phyloP scores from a whole-genome alignment of 1,284 basidiomycete species.

The Porodaedalea pini region DNA sequence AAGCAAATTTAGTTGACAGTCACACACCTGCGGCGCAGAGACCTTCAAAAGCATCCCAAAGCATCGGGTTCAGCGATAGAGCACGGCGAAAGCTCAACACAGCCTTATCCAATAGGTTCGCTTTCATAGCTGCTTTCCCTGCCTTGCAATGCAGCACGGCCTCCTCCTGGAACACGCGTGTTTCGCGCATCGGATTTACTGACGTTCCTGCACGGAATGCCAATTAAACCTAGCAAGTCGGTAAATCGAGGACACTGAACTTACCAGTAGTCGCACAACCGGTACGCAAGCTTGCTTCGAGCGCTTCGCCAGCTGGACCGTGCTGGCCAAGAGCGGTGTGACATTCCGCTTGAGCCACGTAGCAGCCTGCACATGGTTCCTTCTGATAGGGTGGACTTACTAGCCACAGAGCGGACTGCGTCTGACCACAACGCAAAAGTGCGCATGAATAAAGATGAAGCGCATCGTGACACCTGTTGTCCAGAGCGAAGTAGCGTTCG shows the following conservation, averaged over 20 bases:
- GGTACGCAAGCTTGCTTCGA: conserved; percentile 58
- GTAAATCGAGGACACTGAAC: conserved; percentile 30
- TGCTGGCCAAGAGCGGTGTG: conserved; percentile 69
- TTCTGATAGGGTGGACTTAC: conserved; percentile 55
- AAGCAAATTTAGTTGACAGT: conserved; percentile 22
- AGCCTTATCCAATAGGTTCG: conserved; percentile 72
- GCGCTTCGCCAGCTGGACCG: conserved; percentile 65
- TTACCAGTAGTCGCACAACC: conserved; percentile 34
- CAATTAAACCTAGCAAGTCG: background rate
- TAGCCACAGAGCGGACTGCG: conserved; percentile 72
- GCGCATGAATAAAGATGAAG: conserved; percentile 81
- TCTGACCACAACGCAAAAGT: conserved; percentile 68
- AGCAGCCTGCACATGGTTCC: conserved; percentile 67
- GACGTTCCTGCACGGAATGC: background rate
- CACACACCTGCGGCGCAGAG: conserved; percentile 76
- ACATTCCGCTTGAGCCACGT: conserved; percentile 76
- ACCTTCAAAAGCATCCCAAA: conserved; percentile 94
- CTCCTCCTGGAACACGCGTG: conserved; percentile 58
- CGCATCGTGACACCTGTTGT: conserved; percentile 71
- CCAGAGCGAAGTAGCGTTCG: conserved; percentile 69
- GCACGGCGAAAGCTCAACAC: conserved; percentile 69
- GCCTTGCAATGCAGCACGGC: conserved; percentile 66
- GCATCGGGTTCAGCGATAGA: conserved; percentile 70
- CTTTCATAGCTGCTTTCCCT: conserved; percentile 68
- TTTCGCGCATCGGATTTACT: conserved; percentile 20